These are phyloP conservation scores for Sarcodon sp. DNA, from an alignment of 768 basidiomycete species.

Conservation along the genomic window DNA sequence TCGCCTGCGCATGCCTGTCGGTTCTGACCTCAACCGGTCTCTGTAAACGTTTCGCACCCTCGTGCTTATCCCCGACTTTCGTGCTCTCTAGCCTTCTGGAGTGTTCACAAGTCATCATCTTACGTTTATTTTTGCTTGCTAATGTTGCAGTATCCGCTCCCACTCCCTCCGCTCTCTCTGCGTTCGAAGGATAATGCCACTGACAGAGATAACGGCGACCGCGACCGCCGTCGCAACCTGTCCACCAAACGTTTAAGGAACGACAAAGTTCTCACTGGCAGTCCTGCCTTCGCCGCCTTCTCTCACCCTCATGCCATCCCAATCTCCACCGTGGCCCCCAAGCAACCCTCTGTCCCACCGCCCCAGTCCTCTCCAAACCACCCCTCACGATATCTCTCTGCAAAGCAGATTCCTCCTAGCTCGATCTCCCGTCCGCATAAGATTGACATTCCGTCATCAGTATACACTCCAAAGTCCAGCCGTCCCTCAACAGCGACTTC, in stretches of 20 bases:
- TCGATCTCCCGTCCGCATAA: constrained; percentile 1
- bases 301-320: constrained; percentile 14
- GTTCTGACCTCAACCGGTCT: not conserved
- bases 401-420: constrained; percentile 10
- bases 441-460: not conserved
- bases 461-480: constrained; percentile 1
- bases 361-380: constrained; percentile 20
- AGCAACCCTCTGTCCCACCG: constrained; percentile 17
- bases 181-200: constrained; percentile 10
- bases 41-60: not conserved
- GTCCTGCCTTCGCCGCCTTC: constrained; percentile 7
- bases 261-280: constrained; percentile 10
- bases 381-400: constrained; percentile 16
- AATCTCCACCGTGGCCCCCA: constrained; percentile 16
- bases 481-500: constrained; percentile 21
- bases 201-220: not conserved
- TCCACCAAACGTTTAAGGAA: constrained; percentile 4
- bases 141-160: constrained; percentile 24
- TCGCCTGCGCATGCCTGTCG: constrained; percentile 1
- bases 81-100: not conserved
- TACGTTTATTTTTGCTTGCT: constrained; percentile 3
- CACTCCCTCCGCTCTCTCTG: constrained; percentile 20
- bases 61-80: not conserved
- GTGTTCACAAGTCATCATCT: not conserved
- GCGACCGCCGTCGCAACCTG: constrained; percentile 4